These are phyloP conservation scores for Pleurotus pulmonarius DNA, from an alignment of 768 basidiomycete species.

Conservation along the genomic window DNA sequence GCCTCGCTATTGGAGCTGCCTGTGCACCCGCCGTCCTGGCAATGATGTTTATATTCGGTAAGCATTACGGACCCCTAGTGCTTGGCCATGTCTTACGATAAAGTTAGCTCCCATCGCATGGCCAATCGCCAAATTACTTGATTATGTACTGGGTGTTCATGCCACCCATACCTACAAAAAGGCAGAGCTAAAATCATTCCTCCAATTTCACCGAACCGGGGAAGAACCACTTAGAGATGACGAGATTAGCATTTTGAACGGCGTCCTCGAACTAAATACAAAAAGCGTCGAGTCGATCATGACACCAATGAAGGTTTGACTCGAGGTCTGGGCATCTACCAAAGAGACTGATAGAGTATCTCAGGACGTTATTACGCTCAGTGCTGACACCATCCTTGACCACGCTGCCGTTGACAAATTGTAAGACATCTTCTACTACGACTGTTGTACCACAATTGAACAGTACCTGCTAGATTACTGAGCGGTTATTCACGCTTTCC, in stretches of 20 bases:
- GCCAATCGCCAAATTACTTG: slow-evolving; percentile 80
- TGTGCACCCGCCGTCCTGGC: slow-evolving; percentile 72
- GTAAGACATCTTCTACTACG: slow-evolving; percentile 30
- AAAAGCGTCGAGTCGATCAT: slow-evolving; percentile 78
- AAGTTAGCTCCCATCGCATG: slow-evolving; percentile 70
- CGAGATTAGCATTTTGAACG: slow-evolving; percentile 78
- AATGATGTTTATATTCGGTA: slow-evolving; percentile 65
- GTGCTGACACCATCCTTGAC: slow-evolving; percentile 75
- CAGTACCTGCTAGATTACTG: slow-evolving; percentile 37
- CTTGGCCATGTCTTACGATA: too few relatives aligned
- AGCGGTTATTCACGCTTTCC: slow-evolving; percentile 94
- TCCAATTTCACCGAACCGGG: slow-evolving; percentile 75
- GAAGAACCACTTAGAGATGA: slow-evolving; percentile 79
- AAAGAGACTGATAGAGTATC: not conserved
- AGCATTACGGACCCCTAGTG: slow-evolving; percentile 1
- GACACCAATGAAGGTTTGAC: slow-evolving; percentile 68
- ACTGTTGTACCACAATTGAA: slow-evolving; percentile 3
- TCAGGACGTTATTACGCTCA: slow-evolving; percentile 81
- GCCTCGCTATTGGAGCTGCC: slow-evolving; percentile 73
- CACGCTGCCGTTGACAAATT: slow-evolving; percentile 74
- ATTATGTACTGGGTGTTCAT: slow-evolving; percentile 71
- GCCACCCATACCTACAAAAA: slow-evolving; percentile 80
- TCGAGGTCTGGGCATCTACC: slow-evolving; percentile 23
- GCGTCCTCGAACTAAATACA: slow-evolving; percentile 72
- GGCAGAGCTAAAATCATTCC: slow-evolving; percentile 73